Conservation (phyloP, 2,329 filamentous ascomycete genomes). For the Sclerotinia sclerotiorum region DNA sequence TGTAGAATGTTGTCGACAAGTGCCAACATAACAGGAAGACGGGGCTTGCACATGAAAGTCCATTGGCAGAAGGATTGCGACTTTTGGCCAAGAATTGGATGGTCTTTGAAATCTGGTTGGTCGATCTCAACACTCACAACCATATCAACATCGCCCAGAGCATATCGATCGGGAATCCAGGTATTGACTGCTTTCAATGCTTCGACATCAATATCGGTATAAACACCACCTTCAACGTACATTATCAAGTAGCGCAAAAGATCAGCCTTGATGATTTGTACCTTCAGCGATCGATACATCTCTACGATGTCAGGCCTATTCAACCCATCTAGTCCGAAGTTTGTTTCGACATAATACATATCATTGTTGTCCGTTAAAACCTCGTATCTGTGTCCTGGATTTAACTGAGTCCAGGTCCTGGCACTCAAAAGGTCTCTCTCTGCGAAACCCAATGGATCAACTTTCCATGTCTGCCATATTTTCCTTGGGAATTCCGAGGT, state of each 20-base stretch:
- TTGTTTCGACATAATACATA: conserved; percentile 64
- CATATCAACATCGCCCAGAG: conserved; percentile 65
- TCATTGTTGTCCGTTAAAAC: conserved; percentile 63
- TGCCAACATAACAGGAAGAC: conserved; percentile 65
- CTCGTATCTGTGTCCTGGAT: conserved; percentile 57
- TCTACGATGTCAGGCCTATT: conserved; percentile 66
- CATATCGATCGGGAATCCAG: conserved; percentile 63
- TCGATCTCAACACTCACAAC: conserved; percentile 71
- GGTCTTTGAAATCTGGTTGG: conserved; percentile 62
- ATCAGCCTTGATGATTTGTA: conserved; percentile 65
- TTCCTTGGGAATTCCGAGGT: conserved; percentile 56
- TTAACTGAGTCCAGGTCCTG: conserved; percentile 64
- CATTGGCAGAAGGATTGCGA: conserved; percentile 72
- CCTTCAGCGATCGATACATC: conserved; percentile 57
- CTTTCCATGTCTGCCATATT: conserved; percentile 78
- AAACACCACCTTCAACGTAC: conserved; percentile 63
- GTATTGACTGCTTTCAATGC: conserved; percentile 51
- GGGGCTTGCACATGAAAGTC: conserved; percentile 71
- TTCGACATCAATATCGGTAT: conserved; percentile 59
- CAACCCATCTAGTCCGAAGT: conserved; percentile 64
- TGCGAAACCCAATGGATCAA: conserved; percentile 65
- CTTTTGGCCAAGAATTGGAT: conserved; percentile 66
- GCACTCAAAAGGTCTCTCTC: conserved; percentile 60
- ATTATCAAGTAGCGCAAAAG: conserved; percentile 64
- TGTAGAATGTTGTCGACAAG: conserved; percentile 67